Evolutionary conservation across 345 rosid species (phyloP), one percentile per base, ranked within the genome.

Genomic region (Adansonia digitata): DNA sequence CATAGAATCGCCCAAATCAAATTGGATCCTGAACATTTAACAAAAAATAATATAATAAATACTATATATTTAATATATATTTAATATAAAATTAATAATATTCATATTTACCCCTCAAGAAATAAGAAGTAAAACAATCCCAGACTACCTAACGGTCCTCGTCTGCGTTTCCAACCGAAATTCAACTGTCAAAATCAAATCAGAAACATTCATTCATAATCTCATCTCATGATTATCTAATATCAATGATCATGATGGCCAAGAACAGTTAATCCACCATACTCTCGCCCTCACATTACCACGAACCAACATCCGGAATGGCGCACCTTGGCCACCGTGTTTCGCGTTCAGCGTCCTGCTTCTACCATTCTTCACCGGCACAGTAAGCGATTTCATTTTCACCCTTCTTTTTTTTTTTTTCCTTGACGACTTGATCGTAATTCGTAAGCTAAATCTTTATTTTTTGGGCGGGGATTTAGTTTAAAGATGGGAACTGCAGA

Each of bases 401-500:
- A n/a, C n/a, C n/a, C n/a, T n/a, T n/a, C n/a, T n/a, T n/a, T n/a
- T n/a, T n/a, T n/a, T n/a, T n/a, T n/a, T n/a, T n/a, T n/a, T n/a
- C n/a, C n/a, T n/a, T n/a, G n/a, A n/a, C n/a, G n/a, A n/a, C n/a
- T n/a, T n/a, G n/a, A n/a, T 18, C 14, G 17, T 69, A 27, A 9
- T 7, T 31, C 15, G 60, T 26, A 17, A 69, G 7, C 24, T 17
- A 9, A 4, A n/a, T 18, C 24, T 69, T 35, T 71, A 22, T 22
- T 35, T n/a, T n/a, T n/a, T n/a, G n/a, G n/a, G n/a, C n/a, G n/a
- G 27, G 2, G 43, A 31, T 70, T 52, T 51, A 13, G 18, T 51
- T 52, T 62, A 24, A 66, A 80, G 88, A 86, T 88, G 94, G 88
- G 81, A 7, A 43, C 84, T 4, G 77, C 79, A 5, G 88, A 83